Evolutionary conservation across 2,329 filamentous ascomycete genomes (phyloP).

Genomic region (Penicillium sp.): DNA sequence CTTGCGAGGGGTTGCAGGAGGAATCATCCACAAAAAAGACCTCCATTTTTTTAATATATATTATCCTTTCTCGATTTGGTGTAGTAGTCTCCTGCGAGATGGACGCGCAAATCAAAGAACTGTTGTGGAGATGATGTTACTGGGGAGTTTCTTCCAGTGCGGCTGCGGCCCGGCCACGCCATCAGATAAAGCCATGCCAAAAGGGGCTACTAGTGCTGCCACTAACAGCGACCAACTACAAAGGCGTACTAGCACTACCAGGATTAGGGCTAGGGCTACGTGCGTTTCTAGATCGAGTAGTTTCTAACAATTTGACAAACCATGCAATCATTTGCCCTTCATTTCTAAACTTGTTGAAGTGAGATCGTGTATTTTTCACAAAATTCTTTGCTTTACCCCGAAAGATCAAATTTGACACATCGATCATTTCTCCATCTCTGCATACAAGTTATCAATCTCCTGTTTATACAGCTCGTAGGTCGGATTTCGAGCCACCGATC

Average conservation of each 20-base stretch:
- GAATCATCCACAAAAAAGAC: conserved; percentile 8
- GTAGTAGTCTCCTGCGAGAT: not conserved
- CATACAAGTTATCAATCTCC: conserved; percentile 9
- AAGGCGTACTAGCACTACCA: not conserved
- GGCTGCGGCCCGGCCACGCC: no score
- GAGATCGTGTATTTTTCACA: no score
- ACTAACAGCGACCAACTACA: no score
- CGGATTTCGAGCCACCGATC: conserved; percentile 10
- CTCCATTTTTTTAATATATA: not conserved
- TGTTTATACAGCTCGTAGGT: conserved; percentile 4
- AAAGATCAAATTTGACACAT: not conserved
- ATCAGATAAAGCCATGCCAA: not conserved
- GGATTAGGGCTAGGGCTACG: not conserved
- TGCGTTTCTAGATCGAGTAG: no score
- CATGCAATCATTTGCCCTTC: no score
- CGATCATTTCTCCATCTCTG: not conserved
- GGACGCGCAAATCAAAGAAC: not conserved
- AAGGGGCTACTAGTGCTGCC: not conserved
- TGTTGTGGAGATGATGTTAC: not conserved
- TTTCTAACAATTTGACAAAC: no score
- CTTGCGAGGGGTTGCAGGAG: not conserved
- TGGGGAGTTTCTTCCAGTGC: no score
- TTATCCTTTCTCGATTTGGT: not conserved
- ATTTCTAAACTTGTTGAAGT: no score
- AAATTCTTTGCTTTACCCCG: no score